These are phyloP conservation scores for Tricholoma hemisulphureum DNA, from an alignment of 768 basidiomycete genomes.

Conservation along the genomic window DNA sequence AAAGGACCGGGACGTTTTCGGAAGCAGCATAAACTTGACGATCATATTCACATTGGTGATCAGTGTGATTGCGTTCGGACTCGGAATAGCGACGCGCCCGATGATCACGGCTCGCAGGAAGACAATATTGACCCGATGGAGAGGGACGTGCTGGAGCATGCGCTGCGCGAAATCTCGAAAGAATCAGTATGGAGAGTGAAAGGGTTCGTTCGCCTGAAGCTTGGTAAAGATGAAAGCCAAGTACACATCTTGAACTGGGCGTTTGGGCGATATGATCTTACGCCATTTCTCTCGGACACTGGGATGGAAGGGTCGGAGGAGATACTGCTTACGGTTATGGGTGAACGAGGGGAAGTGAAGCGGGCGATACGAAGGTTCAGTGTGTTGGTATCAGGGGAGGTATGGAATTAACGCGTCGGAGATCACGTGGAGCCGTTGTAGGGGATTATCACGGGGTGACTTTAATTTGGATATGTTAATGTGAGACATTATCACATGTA, in stretches of 20 bases:
- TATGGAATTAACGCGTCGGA: slow-evolving; percentile 17
- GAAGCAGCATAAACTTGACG: slow-evolving; percentile 11
- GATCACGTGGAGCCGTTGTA: not conserved
- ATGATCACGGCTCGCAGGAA: not conserved
- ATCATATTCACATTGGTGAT: slow-evolving; percentile 17
- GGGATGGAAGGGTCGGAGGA: slow-evolving; percentile 27
- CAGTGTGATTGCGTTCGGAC: slow-evolving; percentile 11
- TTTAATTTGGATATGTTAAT: slow-evolving; percentile 12
- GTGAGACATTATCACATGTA: not conserved
- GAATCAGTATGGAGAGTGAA: slow-evolving; percentile 82
- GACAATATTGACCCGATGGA: slow-evolving; percentile 28
- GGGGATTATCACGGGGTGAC: slow-evolving; percentile 53
- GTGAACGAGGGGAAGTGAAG: slow-evolving; percentile 78
- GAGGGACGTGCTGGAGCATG: slow-evolving; percentile 39
- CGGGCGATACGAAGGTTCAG: slow-evolving; percentile 57
- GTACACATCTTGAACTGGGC: slow-evolving; percentile 85
- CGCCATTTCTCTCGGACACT: slow-evolving; percentile 29
- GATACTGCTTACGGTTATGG: slow-evolving; percentile 85
- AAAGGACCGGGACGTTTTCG: slow-evolving; percentile 33
- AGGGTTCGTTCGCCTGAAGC: slow-evolving; percentile 67
- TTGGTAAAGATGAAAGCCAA: slow-evolving; percentile 13
- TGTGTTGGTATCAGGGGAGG: slow-evolving; percentile 36
- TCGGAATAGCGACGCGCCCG: slow-evolving; percentile 6
- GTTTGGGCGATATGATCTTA: slow-evolving; percentile 79
- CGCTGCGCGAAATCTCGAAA: slow-evolving; percentile 56